A percentile compares a stretch with the other conserved stretches of the same genome.
Evolutionary conservation across 176 grass and related monocot species (phyloP).

Genomic region (bread wheat (Triticum aestivum)): DNA sequence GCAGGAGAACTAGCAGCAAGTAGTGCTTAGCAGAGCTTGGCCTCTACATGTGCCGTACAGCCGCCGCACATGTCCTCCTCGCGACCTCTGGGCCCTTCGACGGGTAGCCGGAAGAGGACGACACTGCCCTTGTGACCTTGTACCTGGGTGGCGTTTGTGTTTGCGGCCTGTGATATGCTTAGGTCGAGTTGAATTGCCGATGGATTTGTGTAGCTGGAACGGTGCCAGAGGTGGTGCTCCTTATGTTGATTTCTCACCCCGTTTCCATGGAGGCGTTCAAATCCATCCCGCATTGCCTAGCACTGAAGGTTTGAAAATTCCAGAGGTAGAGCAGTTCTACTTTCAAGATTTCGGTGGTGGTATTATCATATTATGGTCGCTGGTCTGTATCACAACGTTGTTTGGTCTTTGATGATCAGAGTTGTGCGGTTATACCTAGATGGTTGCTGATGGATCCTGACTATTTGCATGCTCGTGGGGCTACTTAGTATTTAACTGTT

Average conservation of each 20-base stretch:
- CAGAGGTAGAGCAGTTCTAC: not conserved
- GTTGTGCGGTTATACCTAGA: not conserved
- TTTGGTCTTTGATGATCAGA: not conserved
- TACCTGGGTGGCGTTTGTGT: too few species aligned
- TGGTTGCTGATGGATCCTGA: not conserved
- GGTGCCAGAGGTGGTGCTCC: constrained; percentile 5
- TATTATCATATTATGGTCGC: not conserved
- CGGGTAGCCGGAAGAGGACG: too few species aligned
- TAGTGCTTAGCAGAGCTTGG: too few species aligned
- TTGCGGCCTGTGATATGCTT: not conserved
- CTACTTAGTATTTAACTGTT: not conserved
- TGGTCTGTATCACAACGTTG: too few species aligned
- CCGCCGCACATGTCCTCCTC: too few species aligned
- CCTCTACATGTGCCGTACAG: too few species aligned
- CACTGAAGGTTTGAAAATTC: not conserved
- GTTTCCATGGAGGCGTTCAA: not conserved
- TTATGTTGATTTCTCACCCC: constrained; percentile 13
- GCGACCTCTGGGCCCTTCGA: too few species aligned
- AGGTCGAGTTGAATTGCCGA: constrained; percentile 26
- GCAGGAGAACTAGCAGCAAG: too few species aligned
- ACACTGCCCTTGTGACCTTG: too few species aligned
- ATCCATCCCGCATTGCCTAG: constrained; percentile 17
- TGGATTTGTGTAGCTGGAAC: constrained; percentile 10
- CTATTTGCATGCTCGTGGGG: not conserved
- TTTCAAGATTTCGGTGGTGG: not conserved